Conservation (phyloP, 2,329 filamentous ascomycete species). For the Colletotrichum chlorophyti region DNA sequence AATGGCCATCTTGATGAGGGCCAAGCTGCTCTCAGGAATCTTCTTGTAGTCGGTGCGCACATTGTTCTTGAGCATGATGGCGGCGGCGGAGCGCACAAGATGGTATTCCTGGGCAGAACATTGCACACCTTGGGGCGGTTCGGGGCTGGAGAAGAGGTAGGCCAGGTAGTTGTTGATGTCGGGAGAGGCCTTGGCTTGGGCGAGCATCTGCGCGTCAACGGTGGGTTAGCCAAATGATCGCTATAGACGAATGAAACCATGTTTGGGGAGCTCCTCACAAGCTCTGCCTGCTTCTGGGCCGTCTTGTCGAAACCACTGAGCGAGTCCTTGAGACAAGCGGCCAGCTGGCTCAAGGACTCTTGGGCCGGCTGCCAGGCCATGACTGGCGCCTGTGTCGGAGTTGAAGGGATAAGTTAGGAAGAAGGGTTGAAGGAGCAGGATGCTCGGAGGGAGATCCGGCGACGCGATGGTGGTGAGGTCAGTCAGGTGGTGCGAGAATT, state of each 20-base stretch:
- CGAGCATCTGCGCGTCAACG: constrained; percentile 75
- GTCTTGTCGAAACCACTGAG: constrained; percentile 81
- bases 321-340: constrained; percentile 88
- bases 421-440: constrained; percentile 18
- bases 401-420: constrained; percentile 20
- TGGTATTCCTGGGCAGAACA: constrained; percentile 70
- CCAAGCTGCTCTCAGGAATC: constrained; percentile 75
- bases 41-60: constrained; percentile 77
- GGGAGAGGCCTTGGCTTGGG: constrained; percentile 84
- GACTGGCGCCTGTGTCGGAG: constrained; percentile 37
- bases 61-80: constrained; percentile 96
- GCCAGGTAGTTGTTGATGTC: constrained; percentile 98
- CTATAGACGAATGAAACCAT: constrained; percentile 14
- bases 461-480: constrained; percentile 2
- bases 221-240: constrained; percentile 32
- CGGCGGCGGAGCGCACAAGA: constrained; percentile 83
- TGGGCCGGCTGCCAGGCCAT: constrained; percentile 95
- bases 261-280: constrained; percentile 59
- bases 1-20: constrained; percentile 80
- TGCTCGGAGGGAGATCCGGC: constrained; percentile 16
- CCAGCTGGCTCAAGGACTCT: constrained; percentile 88
- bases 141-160: constrained; percentile 81
- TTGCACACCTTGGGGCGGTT: constrained; percentile 65
- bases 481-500: not conserved
- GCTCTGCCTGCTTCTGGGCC: constrained; percentile 88